These are phyloP conservation scores for Colletotrichum sublineola DNA, from an alignment of 2,329 filamentous ascomycete genomes.

Conservation along the genomic window DNA sequence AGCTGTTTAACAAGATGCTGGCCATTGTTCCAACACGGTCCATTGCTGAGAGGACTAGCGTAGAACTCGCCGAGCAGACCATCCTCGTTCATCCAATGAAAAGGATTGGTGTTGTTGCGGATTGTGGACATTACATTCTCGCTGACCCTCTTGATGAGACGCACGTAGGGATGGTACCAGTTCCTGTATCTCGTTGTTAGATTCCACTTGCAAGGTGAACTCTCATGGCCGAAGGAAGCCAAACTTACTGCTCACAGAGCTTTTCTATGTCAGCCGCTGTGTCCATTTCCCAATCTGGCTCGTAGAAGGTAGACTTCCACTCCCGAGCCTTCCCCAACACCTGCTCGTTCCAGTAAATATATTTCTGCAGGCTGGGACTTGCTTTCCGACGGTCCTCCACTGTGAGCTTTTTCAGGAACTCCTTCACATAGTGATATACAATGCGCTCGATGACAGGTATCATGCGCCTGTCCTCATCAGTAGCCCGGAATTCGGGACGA, in stretches of 20 bases:
- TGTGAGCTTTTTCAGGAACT: background rate
- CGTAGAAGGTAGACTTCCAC: conserved; percentile 8
- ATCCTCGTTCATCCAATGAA: conserved; percentile 27
- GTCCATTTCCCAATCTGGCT: background rate
- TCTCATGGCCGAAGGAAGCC: background rate
- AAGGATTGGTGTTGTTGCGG: conserved; percentile 24
- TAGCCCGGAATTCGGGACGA: conserved; percentile 17
- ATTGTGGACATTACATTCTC: conserved; percentile 18
- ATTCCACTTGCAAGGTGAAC: background rate
- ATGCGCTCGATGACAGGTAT: conserved; percentile 28
- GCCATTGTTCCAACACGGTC: conserved; percentile 15
- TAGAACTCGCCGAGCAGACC: conserved; percentile 30
- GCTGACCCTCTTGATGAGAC: background rate
- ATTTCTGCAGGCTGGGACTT: background rate
- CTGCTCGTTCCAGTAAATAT: conserved; percentile 31
- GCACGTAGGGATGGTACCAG: conserved; percentile 4
- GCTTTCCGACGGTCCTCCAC: conserved; percentile 1
- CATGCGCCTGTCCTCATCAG: conserved; percentile 27
- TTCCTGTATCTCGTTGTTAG: background rate
- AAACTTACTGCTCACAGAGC: conserved; percentile 1
- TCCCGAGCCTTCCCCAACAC: conserved; percentile 4
- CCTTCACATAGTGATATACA: conserved; percentile 21
- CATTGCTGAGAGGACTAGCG: conserved; percentile 19
- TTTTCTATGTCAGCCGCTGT: background rate
- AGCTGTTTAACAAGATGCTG: background rate